Evolutionary conservation across 192 early-diverging fungal genomes (phyloP), one percentile per base, ranked within the genome.

Genomic region (Phycomyces blakesleeanus): DNA sequence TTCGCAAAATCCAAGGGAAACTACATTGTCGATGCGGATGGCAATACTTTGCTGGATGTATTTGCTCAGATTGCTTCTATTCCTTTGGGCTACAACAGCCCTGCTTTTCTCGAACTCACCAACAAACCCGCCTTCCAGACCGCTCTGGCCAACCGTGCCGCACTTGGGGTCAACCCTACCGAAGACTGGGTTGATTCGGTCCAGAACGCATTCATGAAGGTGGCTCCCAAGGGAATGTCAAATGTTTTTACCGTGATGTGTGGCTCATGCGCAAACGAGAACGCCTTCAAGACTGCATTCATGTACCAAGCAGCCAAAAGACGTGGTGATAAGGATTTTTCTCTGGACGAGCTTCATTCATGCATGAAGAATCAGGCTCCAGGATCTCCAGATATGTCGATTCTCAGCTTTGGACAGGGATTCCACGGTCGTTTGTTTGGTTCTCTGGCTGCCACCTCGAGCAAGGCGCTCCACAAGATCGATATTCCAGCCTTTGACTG

Each of bases 401-500:
- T 90, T 38, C 77, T 90, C 66, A 85, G 83, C 50, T 90, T 90
- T 54, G 47, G 70, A 3, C 67, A 73, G 7, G 83, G 76, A 8
- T 90, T 90, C 71, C 88, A 90, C 49, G 88, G 88, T 27, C 78
- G 88, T 22, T 72, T 85, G 8, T 90, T 90, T 74, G 88, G 88
- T 0, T 83, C 86, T 1, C 80, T 90, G 5, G 81, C 83, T 51
- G 75, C 85, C 3, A 90, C 88, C 9, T 73, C 79, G 18, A 84
- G 82, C 60, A 89, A 89, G 64, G 83, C 88, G 0, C 71, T 89
- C 37, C 86, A 90, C 70, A 90, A 90, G 65, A 55, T 90, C 27
- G 88, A 90, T 52, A 86, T 90, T 50, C 88, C 88, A 20, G 85
- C 88, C 22, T 90, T 90, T 73, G 63, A 69, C 24, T 87, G 85